Evolutionary conservation across 2,329 filamentous ascomycete genomes (phyloP).

Genomic region (Botrytis paeoniae): DNA sequence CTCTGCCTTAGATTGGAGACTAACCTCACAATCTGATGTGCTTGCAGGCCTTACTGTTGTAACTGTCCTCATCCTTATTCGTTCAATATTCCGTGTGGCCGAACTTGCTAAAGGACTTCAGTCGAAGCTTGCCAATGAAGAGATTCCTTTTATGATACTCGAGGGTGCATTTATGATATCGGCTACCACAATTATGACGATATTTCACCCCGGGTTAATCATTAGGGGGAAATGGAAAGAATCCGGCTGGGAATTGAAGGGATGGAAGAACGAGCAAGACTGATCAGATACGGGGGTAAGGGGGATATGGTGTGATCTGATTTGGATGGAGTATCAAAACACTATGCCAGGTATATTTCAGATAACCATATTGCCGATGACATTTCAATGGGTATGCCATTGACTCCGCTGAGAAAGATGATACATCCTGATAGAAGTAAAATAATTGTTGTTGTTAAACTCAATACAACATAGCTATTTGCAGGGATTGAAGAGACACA

Average conservation of each 20-base stretch:
- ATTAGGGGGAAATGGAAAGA: not conserved
- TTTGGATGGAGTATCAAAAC: too few species aligned
- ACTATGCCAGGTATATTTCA: not conserved
- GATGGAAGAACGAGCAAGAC: not conserved
- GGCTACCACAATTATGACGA: slow-evolving; percentile 34
- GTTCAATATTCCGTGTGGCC: slow-evolving; percentile 56
- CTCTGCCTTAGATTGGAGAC: not conserved
- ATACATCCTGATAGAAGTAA: not conserved
- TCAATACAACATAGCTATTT: not conserved
- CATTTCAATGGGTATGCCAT: not conserved
- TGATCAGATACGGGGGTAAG: not conserved
- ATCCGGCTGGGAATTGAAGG: not conserved
- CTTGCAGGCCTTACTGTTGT: slow-evolving; percentile 45
- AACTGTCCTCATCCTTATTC: slow-evolving; percentile 48
- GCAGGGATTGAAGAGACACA: not conserved
- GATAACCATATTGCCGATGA: not conserved
- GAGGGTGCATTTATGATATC: slow-evolving; percentile 42
- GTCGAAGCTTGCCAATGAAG: slow-evolving; percentile 47
- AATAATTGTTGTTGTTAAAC: not conserved
- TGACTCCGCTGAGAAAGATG: not conserved
- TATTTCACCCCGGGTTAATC: slow-evolving; percentile 36
- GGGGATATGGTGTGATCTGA: not conserved
- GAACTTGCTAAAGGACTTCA: slow-evolving; percentile 54
- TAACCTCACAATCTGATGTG: not conserved
- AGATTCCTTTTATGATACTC: slow-evolving; percentile 45